Percentiles rank a stretch among this genome's conserved stretches.
These are phyloP conservation scores for Galerina marginata DNA, from an alignment of 768 basidiomycete species.

Conservation along the genomic window DNA sequence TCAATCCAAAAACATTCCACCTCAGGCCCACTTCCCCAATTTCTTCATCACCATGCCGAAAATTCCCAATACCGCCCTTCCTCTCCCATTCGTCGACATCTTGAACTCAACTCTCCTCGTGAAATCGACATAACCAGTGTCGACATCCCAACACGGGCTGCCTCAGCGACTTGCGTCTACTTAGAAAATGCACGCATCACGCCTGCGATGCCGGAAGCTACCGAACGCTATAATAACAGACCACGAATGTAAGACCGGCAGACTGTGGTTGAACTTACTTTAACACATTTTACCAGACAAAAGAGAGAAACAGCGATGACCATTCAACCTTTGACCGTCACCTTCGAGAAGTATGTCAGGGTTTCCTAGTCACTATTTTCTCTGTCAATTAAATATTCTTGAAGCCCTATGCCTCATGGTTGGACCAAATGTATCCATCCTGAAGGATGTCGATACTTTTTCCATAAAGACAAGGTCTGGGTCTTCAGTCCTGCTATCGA, in stretches of 20 bases:
- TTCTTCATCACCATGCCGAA: background rate
- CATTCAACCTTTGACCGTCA: constrained; percentile 14
- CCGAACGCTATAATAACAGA: constrained; percentile 24
- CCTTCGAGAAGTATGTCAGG: constrained; percentile 14
- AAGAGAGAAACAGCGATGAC: background rate
- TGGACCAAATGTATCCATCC: constrained; percentile 61
- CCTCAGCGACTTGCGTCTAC: background rate
- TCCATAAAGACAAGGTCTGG: constrained; percentile 49
- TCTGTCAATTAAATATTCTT: background rate
- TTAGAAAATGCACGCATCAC: constrained; percentile 6
- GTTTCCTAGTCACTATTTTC: background rate
- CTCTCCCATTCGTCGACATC: background rate
- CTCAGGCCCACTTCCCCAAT: constrained; percentile 3
- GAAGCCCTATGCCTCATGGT: constrained; percentile 33
- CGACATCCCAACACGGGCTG: background rate
- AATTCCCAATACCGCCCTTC: background rate
- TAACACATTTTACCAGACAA: constrained; percentile 1
- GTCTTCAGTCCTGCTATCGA: background rate
- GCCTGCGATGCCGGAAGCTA: constrained; percentile 27
- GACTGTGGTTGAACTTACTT: background rate
- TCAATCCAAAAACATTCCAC: constrained; percentile 2
- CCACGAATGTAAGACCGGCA: constrained; percentile 25
- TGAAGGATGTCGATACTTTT: constrained; percentile 67
- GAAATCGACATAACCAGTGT: background rate
- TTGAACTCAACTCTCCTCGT: background rate